Evolutionary conservation across 495 filamentous ascomycete genomes (phyloP), one percentile per base, ranked within the genome.

Genomic region (Xylona heveae): DNA sequence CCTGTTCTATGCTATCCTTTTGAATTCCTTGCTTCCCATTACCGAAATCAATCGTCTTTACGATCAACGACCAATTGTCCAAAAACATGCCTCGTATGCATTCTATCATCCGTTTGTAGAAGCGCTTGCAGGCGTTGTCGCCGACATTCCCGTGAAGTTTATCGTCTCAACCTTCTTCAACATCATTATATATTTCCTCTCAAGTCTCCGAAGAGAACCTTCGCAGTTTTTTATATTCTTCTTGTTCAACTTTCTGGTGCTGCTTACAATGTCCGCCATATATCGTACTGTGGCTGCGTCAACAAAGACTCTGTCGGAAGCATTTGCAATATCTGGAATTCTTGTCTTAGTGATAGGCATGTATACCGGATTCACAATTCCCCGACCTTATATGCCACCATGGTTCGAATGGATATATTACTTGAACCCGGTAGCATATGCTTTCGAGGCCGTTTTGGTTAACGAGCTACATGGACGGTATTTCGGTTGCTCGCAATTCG

Each of bases 71-170:
- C 64, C 68, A 15, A 67, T 76, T 21, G 62, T 78, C 12, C 65
- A 71, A 29, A 75, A 76, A 13, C 72, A 77, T 37, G 56, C 57
- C 0, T 63, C 59, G 1, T 76, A 71, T 37, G 64, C 67, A n/a
- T 68, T 76, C 43, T 73, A 74, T 14, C 66, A 67, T 34, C 71
- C 74, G 0, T 60, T 61, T 21, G 55, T 68, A 2, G 69, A 74
- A 39, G 62, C 65, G 0, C 41, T 70, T 3, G 71, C 64, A 7
- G 59, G 60, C 0, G 59, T 74, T 14, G 54, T 75, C 0, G 53
- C 58, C 3, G 71, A 77, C 36, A 54, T 75, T 19, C 66, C 66
- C 0, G 50, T 64, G 30, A 68, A 69, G 34, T 53, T 69, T 20
- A 40, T 58, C 15, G 48, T 52, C 2, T 55, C 59, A 0, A 40